Evolutionary conservation across 2,329 filamentous ascomycete species (phyloP), one percentile per base, ranked within the genome.

Genomic region (Byssochlamys sp.): DNA sequence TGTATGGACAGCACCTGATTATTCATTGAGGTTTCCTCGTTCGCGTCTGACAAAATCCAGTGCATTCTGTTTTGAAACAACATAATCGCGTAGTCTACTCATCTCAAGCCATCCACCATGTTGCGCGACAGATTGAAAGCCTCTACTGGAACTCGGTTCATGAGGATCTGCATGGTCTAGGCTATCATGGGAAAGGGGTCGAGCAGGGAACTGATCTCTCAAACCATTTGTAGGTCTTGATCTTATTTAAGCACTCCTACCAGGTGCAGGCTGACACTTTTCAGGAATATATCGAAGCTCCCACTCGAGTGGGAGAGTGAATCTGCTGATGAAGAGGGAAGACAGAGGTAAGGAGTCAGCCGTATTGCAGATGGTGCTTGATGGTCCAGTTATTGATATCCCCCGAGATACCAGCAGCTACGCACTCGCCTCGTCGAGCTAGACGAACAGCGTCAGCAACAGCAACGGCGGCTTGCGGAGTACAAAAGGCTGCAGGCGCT

Each of bases 21-120:
- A 52, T 24, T n/a, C 12, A 61, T 52, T 25, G n/a, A 49, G 19
- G 19, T 19, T 19, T 19, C 19, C 19, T 19, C 19, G 3, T 25
- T n/a, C 11, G 19, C 24, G 55, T 50, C 49, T 45, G 52, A 39
- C 57, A 56, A 11, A 26, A 53, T n/a, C 25, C n/a, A 81, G 80
- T 81, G 19, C 82, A 82, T 59, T 72, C 74, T 33, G 72, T 75
- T 39, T 67, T 81, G 56, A 78, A 77, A 58, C 76, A 80, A 49
- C 80, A 83, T 66, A 78, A 77, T 60, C 79, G 78, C 53, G 70
- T 77, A 57, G 77, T 80, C 48, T 83, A 81, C 70, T 78, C 78
- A 52, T 75, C 76, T 0, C 78, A 82, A 62, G 80, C 81, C 45
- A 78, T 79, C 55, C 77, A 81, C 54, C 79, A 82, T 69, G 74